Base-by-base conservation (phyloP, 805 yeast species). In the Kregervanrija delftensis region DNA sequence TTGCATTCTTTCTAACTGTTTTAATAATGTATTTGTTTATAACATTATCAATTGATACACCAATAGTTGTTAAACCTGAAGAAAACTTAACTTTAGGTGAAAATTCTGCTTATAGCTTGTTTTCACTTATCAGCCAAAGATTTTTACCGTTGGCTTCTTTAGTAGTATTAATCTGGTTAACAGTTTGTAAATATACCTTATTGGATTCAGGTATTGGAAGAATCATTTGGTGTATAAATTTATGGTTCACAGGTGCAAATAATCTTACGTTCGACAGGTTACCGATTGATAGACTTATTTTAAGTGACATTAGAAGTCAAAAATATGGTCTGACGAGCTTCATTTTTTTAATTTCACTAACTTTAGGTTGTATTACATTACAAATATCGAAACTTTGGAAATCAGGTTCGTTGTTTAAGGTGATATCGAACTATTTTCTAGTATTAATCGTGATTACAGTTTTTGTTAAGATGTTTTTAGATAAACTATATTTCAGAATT, bases 261-360 rank as follows among this genome's bases (percentile, higher is more conserved):
- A 90, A 88, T 63, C 73, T 86, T 54, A 87, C 96, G 0, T 88
- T 91, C 65, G 98, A 89, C 58, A 68, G 90, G 48, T 64, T 91
- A 10, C 96, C 97, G 0, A 81, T 90, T 10, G 98, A 91, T 59
- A 69, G 99, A 44, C 68, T 91, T 37, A 86, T 91, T 0, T 54
- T 78, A 2, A 65, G 68, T 10, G 98, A 91, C 59, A 66, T 91
- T 30, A 76, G 72, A 50, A 74, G 75, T 28, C 90, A 83, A 63
- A 81, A 91, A 0, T 96, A 96, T 0, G 86, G 95, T 0, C 58
- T 84, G 34, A 44, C 76, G 0, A 84, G 96, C 0, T 77, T 86
- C 0, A 47, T 73, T 0, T 59, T 73, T 0, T 73, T 90, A 0
- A 63, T 75, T 0, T 44, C 64, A 3, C 50, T 72, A 2, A 72